A percentile compares a stretch with the other conserved stretches of the same genome.
Conservation (phyloP, 176 grass and related monocot genomes). For the Typha latifolia region DNA sequence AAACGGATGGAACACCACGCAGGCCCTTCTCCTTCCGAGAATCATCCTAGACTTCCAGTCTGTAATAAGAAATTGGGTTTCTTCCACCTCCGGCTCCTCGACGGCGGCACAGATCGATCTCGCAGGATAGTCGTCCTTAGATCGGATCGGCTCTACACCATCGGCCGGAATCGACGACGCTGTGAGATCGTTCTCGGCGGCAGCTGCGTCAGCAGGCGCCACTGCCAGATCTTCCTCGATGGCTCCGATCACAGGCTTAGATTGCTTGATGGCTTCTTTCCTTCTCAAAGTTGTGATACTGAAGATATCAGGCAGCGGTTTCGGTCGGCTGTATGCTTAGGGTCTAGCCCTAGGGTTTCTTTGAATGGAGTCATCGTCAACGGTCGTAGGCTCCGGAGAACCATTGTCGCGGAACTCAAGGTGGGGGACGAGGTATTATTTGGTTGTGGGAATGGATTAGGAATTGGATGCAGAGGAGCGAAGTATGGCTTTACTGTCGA, state of each 20-base stretch:
- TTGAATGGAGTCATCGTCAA: slow-evolving; percentile 37
- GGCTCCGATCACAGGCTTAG: slow-evolving; percentile 32
- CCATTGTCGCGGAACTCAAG: slow-evolving; percentile 21
- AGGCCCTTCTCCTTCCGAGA: no score
- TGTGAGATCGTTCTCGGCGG: slow-evolving; percentile 23
- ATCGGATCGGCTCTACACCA: slow-evolving; percentile 47
- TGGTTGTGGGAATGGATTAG: neutral
- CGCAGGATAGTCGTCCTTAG: slow-evolving; percentile 32
- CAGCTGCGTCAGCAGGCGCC: slow-evolving; percentile 12
- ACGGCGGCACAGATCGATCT: neutral
- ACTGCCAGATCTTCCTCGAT: slow-evolving; percentile 38
- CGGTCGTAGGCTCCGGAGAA: slow-evolving; percentile 22
- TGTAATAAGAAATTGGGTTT: slow-evolving; percentile 20
- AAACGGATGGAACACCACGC: no score
- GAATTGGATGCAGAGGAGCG: slow-evolving; percentile 3
- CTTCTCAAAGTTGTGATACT: neutral
- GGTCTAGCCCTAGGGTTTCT: neutral
- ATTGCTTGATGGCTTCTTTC: slow-evolving; percentile 23
- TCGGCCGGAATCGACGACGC: slow-evolving; percentile 24
- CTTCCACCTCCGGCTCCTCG: slow-evolving; percentile 44
- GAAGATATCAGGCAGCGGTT: neutral
- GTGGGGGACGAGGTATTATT: slow-evolving; percentile 49
- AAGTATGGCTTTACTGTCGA: slow-evolving; percentile 51
- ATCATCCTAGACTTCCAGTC: no score
- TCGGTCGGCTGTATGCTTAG: neutral